A percentile compares a stretch with the other conserved stretches of the same genome.
Evolutionary conservation across 352 stramenopile species (phyloP).

Genomic region (Pythium periplocum): DNA sequence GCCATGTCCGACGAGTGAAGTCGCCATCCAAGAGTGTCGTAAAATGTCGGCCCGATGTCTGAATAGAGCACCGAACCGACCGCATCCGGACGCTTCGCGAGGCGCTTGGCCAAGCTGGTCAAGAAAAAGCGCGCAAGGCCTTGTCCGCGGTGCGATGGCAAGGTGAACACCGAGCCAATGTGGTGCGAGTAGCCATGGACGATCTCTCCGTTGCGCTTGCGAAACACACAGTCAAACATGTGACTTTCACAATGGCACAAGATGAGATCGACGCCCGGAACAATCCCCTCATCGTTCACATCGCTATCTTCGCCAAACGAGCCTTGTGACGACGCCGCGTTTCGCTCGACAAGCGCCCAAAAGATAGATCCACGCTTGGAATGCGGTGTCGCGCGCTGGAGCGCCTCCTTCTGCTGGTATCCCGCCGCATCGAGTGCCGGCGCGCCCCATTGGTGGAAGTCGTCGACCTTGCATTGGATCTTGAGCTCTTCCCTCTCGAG

Average conservation of each 20-base stretch:
- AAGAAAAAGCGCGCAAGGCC: slow-evolving; percentile 52
- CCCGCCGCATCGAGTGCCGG: slow-evolving; percentile 20
- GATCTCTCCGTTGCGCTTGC: slow-evolving; percentile 26
- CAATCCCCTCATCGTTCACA: slow-evolving; percentile 15
- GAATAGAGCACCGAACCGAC: slow-evolving; percentile 56
- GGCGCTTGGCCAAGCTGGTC: slow-evolving; percentile 23
- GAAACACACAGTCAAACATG: slow-evolving; percentile 42
- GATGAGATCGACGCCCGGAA: slow-evolving; percentile 21
- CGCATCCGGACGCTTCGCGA: slow-evolving; percentile 21
- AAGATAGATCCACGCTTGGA: slow-evolving; percentile 51
- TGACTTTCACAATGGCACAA: slow-evolving; percentile 60
- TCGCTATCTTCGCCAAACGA: slow-evolving; percentile 12
- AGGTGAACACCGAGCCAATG: slow-evolving; percentile 65
- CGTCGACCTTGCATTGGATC: slow-evolving; percentile 23
- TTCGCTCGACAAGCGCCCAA: slow-evolving; percentile 51
- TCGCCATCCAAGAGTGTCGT: slow-evolving; percentile 54
- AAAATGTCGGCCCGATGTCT: slow-evolving; percentile 62
- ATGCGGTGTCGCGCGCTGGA: slow-evolving; percentile 38
- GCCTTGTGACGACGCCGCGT: not conserved
- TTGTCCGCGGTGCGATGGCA: slow-evolving; percentile 34
- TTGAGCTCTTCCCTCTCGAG: slow-evolving; percentile 17
- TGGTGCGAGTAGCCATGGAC: slow-evolving; percentile 44
- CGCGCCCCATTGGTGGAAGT: slow-evolving; percentile 13
- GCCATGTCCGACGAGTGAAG: slow-evolving; percentile 41
- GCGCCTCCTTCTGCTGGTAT: slow-evolving; percentile 40